A percentile compares a stretch with the other conserved stretches of the same genome.
These are phyloP conservation scores for Wickerhamomyces kurtzmanii DNA, from an alignment of 805 yeast genomes.

Conservation along the genomic window DNA sequence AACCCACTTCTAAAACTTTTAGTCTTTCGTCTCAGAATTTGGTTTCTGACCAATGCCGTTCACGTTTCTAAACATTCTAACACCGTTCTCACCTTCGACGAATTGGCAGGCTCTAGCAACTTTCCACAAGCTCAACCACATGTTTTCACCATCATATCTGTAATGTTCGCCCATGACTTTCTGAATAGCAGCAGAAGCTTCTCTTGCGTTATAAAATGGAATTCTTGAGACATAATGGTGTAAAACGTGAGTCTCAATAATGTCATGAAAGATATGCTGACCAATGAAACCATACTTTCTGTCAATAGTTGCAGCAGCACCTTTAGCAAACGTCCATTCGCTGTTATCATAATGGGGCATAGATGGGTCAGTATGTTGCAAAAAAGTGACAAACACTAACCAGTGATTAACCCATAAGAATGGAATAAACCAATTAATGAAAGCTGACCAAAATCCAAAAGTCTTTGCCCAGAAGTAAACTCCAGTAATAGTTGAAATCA, in stretches of 20 bases:
- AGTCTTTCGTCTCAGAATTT: no score
- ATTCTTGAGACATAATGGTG: conserved; percentile 47
- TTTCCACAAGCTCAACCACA: conserved; percentile 52
- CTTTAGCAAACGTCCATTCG: conserved; percentile 57
- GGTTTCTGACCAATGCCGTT: conserved; percentile 33
- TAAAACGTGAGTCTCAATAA: conserved; percentile 47
- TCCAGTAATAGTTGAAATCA: conserved; percentile 29
- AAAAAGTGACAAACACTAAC: conserved; percentile 53
- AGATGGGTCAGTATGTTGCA: conserved; percentile 52
- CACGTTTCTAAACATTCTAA: conserved; percentile 55
- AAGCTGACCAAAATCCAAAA: conserved; percentile 39
- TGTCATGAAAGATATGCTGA: conserved; percentile 45
- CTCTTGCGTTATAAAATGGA: conserved; percentile 47
- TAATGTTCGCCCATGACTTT: conserved; percentile 45
- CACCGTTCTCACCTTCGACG: conserved; percentile 60
- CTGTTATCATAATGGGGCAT: conserved; percentile 48
- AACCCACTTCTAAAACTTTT: no score
- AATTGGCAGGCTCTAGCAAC: conserved; percentile 57
- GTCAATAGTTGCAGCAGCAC: conserved; percentile 60
- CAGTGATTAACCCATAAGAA: conserved; percentile 54
- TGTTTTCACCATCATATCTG: conserved; percentile 38
- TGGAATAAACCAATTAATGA: conserved; percentile 48
- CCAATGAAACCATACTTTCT: conserved; percentile 53
- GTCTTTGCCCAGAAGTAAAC: conserved; percentile 42
- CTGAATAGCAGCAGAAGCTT: conserved; percentile 39